Base-by-base conservation (phyloP, 2,329 filamentous ascomycete species). In the Seiridium unicorne region DNA sequence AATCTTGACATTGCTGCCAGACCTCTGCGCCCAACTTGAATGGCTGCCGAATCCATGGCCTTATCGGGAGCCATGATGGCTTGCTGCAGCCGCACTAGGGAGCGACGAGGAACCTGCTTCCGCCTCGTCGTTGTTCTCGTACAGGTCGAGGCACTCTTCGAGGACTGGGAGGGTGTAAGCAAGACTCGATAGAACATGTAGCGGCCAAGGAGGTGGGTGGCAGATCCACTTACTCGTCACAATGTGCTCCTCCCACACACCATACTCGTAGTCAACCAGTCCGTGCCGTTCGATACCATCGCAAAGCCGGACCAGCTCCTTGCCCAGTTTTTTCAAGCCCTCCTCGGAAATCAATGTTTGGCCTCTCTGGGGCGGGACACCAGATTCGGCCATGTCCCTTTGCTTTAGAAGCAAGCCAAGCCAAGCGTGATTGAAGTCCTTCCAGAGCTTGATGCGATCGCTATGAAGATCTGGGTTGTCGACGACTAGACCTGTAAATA, bases 241-340 rank as follows among this genome's bases (percentile, higher is more conserved):
- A 67, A 98, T 97, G 70, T 91, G 88, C 72, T 98, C 93, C 76
- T 98, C 95, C 86, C 92, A 96, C 34, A 98, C 91, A 7, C 95
- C 95, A 78, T 97, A 96, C 70, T 98, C 90, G 73, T 98, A 99
- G 77, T 99, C 95, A 9, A 99, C 92, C 53, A 99, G 79, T n/a
- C 95, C 95, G 71, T 96, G 89, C 66, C 90, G 89, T 74, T 98
- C 94, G 63, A 98, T 85, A 55, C 85, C 85, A 72, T 98, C 93
- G 72, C 93, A 96, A 55, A 97, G 81, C 55, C 88, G 84, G 59
- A 96, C 84, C 36, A 99, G 76, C 68, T 96, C 90, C 58, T 89
- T 89, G 10, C 91, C 92, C 84, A 98, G 89, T 66, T 87, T 88
- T 68, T 91, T 87, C 54, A 98, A 81, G 32, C 81, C 84, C 3